Evolutionary conservation across 306 rosid species (phyloP).

Genomic region (Mucuna pruriens): DNA sequence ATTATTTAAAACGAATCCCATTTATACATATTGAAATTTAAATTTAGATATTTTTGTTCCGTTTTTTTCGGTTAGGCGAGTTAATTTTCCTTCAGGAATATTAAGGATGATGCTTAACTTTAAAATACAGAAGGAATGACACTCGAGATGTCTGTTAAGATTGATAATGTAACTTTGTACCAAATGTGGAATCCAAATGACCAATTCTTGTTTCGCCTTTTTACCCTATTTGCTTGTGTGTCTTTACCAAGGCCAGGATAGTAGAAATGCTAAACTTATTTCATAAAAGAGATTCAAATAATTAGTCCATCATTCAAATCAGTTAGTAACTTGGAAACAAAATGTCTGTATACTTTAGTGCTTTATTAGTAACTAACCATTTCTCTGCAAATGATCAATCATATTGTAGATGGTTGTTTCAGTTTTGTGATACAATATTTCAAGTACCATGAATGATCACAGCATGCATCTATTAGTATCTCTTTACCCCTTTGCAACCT

Average conservation of each 20-base stretch:
- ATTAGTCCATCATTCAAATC: neutral
- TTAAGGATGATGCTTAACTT: slow-evolving; percentile 5
- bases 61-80: neutral
- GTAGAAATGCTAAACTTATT: neutral
- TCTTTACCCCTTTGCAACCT: neutral
- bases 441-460: neutral
- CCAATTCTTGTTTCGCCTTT: neutral
- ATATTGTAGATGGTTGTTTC: neutral
- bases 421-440: neutral
- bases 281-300: neutral
- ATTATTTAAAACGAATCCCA: neutral
- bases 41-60: neutral
- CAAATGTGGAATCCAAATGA: neutral
- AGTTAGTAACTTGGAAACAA: neutral
- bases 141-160: neutral
- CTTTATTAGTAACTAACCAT: neutral
- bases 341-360: neutral
- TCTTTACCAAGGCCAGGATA: neutral
- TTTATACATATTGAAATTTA: neutral
- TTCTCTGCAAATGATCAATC: slow-evolving; percentile 7
- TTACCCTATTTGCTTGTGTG: neutral
- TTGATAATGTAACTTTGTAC: slow-evolving; percentile 8
- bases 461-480: neutral
- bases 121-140: neutral
- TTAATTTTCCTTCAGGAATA: neutral